Conservation (phyloP, 805 yeast species). For the Nakazawaea laoshanensis region DNA sequence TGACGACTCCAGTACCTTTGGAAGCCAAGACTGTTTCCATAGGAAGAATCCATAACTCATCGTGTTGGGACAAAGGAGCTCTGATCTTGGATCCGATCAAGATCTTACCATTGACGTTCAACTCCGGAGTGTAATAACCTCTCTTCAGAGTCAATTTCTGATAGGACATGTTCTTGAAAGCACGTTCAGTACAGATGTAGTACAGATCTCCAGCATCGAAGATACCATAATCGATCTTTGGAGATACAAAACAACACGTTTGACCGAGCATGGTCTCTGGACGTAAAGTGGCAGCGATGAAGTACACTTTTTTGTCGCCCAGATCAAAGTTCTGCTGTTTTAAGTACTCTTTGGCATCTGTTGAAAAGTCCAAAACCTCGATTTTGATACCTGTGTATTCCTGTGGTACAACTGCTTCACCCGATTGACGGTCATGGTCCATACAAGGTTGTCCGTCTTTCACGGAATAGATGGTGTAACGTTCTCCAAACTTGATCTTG, state of each 20-base stretch:
- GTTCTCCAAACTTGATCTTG: slow-evolving; percentile 95
- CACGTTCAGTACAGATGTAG: slow-evolving; percentile 86
- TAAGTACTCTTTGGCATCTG: slow-evolving; percentile 46
- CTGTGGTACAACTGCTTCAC: slow-evolving; percentile 96
- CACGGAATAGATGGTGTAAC: slow-evolving; percentile 94
- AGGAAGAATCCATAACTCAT: slow-evolving; percentile 77
- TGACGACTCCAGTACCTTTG: slow-evolving; percentile 98
- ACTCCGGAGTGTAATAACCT: slow-evolving; percentile 61
- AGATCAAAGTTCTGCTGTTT: slow-evolving; percentile 38
- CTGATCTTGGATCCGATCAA: slow-evolving; percentile 80
- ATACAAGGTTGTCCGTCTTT: slow-evolving; percentile 99
- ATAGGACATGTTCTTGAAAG: slow-evolving; percentile 94
- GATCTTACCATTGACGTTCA: slow-evolving; percentile 56
- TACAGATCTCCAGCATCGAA: slow-evolving; percentile 75
- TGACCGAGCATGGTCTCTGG: slow-evolving; percentile 99
- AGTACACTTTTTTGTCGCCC: slow-evolving; percentile 55
- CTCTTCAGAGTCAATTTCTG: slow-evolving; percentile 88
- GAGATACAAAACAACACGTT: slow-evolving; percentile 95
- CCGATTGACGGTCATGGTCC: slow-evolving; percentile 97
- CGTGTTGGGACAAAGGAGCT: slow-evolving; percentile 73
- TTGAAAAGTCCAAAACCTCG: slow-evolving; percentile 50
- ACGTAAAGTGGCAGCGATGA: slow-evolving; percentile 95
- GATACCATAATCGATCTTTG: slow-evolving; percentile 86
- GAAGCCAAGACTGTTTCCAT: slow-evolving; percentile 94
- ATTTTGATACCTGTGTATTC: slow-evolving; percentile 94